Conservation (phyloP, 179 eudicot species). For the Beta corolliflora region DNA sequence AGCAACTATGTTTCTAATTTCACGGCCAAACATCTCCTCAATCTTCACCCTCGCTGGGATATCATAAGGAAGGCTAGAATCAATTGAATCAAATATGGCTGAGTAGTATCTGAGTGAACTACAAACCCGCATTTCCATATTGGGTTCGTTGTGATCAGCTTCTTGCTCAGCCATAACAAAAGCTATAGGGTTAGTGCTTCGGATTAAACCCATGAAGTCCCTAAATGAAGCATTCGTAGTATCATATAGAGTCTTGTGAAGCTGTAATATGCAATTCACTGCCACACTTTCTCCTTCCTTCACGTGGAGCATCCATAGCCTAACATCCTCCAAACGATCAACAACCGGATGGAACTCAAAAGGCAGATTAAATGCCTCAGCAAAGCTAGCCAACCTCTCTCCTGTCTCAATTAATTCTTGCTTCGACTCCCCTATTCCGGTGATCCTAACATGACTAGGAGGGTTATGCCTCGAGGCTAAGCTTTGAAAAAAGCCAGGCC, state of each 20-base stretch:
- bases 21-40: slow-evolving; percentile 81
- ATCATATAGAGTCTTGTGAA: slow-evolving; percentile 82
- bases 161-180: slow-evolving; percentile 83
- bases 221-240: slow-evolving; percentile 47
- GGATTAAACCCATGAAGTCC: slow-evolving; percentile 73
- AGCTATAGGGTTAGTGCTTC: slow-evolving; percentile 62
- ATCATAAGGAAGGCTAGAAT: slow-evolving; percentile 54
- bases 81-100: slow-evolving; percentile 71
- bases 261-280: slow-evolving; percentile 68
- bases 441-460: slow-evolving; percentile 85
- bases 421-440: slow-evolving; percentile 87
- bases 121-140: slow-evolving; percentile 57
- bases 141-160: slow-evolving; percentile 54
- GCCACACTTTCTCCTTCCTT: slow-evolving; percentile 85
- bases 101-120: slow-evolving; percentile 72
- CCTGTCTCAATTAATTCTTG: slow-evolving; percentile 87
- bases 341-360: slow-evolving; percentile 93
- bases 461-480: slow-evolving; percentile 61
- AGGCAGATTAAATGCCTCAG: slow-evolving; percentile 61
- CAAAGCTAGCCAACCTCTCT: slow-evolving; percentile 69
- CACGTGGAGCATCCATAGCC: slow-evolving; percentile 97
- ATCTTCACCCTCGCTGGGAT: slow-evolving; percentile 62
- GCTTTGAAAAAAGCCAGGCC: slow-evolving; percentile 87
- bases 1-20: slow-evolving; percentile 77
- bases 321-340: slow-evolving; percentile 83